Evolutionary conservation across 306 rosid genomes (phyloP).

Genomic region (Amphicarpaea edgeworthii): DNA sequence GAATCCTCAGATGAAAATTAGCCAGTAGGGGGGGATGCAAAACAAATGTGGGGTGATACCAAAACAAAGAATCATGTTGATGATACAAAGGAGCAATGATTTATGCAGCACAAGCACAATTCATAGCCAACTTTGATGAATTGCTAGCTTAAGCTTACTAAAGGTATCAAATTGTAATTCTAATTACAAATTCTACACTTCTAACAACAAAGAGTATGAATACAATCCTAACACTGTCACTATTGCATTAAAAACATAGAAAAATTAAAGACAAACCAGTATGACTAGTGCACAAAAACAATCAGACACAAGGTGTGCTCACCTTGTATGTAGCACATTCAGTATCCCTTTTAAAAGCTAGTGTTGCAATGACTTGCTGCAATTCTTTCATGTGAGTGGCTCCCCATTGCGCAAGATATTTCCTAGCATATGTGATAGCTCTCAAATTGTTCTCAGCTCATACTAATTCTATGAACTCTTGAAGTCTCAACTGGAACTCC

Average conservation of each 20-base stretch:
- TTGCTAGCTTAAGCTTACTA: background rate
- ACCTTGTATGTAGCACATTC: slow-evolving; percentile 91
- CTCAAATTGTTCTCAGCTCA: slow-evolving; percentile 83
- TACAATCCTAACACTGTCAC: slow-evolving; percentile 22
- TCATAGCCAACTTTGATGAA: slow-evolving; percentile 12
- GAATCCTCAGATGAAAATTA: background rate
- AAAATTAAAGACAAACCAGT: slow-evolving; percentile 1
- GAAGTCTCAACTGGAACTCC: slow-evolving; percentile 96
- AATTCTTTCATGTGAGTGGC: slow-evolving; percentile 85
- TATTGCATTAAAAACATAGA: background rate
- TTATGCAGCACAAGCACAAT: background rate
- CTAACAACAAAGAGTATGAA: slow-evolving; percentile 29
- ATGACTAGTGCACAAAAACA: slow-evolving; percentile 10
- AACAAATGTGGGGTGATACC: background rate
- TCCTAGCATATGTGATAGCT: slow-evolving; percentile 88
- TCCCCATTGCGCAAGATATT: slow-evolving; percentile 93
- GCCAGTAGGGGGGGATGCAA: background rate
- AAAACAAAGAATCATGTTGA: background rate
- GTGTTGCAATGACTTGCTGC: slow-evolving; percentile 82
- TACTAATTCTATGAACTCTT: slow-evolving; percentile 94
- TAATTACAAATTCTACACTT: slow-evolving; percentile 22
- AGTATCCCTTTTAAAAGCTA: slow-evolving; percentile 87
- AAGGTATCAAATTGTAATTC: slow-evolving; percentile 11
- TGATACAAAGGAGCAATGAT: slow-evolving; percentile 13
- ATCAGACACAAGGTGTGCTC: slow-evolving; percentile 30